Conservation (phyloP, 2,329 filamentous ascomycete genomes). For the Keithomyces neogunnii region DNA sequence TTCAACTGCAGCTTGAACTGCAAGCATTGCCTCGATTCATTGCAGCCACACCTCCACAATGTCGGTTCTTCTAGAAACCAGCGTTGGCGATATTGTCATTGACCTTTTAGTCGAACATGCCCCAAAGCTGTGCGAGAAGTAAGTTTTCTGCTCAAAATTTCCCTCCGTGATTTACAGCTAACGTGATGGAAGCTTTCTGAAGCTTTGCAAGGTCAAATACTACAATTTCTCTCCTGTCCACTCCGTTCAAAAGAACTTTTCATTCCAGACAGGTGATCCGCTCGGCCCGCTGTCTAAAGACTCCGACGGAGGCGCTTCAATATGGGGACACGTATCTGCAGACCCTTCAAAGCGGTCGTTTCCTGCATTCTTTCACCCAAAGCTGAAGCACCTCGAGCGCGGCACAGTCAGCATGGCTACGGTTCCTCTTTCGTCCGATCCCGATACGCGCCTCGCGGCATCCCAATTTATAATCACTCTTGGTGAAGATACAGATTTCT, state of each 20-base stretch:
- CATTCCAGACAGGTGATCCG: constrained; percentile 92
- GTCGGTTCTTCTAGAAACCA: constrained; percentile 93
- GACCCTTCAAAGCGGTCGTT: constrained; percentile 66
- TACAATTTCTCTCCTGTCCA: constrained; percentile 96
- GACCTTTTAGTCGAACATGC: constrained; percentile 85
- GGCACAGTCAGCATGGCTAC: constrained; percentile 99
- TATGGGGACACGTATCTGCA: constrained; percentile 77
- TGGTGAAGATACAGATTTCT: constrained; percentile 78
- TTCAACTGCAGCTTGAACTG: background rate
- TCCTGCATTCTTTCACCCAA: constrained; percentile 73
- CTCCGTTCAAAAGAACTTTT: constrained; percentile 89
- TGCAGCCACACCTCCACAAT: constrained; percentile 39
- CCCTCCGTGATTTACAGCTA: constrained; percentile 15
- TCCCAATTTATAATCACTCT: constrained; percentile 94
- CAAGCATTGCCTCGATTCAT: background rate
- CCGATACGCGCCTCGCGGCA: constrained; percentile 72
- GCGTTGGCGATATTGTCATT: constrained; percentile 86
- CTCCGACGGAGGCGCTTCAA: constrained; percentile 86
- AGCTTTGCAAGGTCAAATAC: constrained; percentile 98
- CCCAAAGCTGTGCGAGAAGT: constrained; percentile 93
- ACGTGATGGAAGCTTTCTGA: constrained; percentile 65
- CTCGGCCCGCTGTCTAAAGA: constrained; percentile 75
- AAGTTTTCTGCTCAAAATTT: constrained; percentile 31
- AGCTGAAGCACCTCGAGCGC: constrained; percentile 78
- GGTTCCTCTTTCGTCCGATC: constrained; percentile 63